A percentile compares a stretch with the other conserved stretches of the same genome.
Conservation (phyloP, 345 rosid species). For the Arabidopsis arenosa region DNA sequence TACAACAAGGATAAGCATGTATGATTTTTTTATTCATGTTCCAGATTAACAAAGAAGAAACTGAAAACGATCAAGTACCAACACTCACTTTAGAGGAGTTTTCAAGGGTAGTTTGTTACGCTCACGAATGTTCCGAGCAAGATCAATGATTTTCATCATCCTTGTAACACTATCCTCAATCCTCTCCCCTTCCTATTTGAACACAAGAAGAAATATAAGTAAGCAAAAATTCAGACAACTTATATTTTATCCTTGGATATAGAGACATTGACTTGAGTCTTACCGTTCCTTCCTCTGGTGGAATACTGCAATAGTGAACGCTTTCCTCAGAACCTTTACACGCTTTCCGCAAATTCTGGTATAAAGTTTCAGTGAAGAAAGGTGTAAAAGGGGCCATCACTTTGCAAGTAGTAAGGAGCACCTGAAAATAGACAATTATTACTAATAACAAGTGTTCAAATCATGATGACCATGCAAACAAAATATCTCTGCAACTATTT, state of each 20-base stretch:
- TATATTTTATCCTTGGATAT: slow-evolving; percentile 3
- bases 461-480: slow-evolving; percentile 26
- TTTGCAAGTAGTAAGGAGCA: slow-evolving; percentile 91
- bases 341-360: slow-evolving; percentile 93
- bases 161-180: slow-evolving; percentile 93
- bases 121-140: slow-evolving; percentile 96
- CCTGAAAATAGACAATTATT: slow-evolving; percentile 56
- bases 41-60: slow-evolving; percentile 14
- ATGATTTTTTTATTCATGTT: background rate
- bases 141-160: slow-evolving; percentile 96
- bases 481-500: slow-evolving; percentile 4
- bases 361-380: slow-evolving; percentile 91
- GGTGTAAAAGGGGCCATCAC: slow-evolving; percentile 99
- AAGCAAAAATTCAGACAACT: background rate
- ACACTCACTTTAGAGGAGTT: slow-evolving; percentile 80
- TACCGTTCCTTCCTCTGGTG: slow-evolving; percentile 87
- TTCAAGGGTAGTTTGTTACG: slow-evolving; percentile 89
- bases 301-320: slow-evolving; percentile 85
- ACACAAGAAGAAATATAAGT: slow-evolving; percentile 9
- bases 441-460: background rate
- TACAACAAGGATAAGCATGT: slow-evolving; percentile 26
- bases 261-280: slow-evolving; percentile 22
- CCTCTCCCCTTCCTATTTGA: slow-evolving; percentile 70
- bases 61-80: slow-evolving; percentile 19
- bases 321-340: slow-evolving; percentile 76